phyloP scores from a whole-genome alignment of 305 asterid genomes.

The Fraxinus paxiana region DNA sequence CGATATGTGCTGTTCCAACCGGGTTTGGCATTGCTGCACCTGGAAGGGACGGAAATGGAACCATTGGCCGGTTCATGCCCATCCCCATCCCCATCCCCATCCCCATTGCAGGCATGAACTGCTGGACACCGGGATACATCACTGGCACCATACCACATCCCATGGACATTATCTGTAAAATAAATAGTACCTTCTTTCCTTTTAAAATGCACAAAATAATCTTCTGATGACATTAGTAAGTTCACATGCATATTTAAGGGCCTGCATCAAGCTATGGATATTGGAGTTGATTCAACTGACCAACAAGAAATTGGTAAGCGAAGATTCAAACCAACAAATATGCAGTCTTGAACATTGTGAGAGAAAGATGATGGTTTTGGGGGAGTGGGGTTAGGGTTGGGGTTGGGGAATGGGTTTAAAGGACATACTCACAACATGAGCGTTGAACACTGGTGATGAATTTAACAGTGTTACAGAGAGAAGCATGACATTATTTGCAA shows the following conservation, averaged over 20 bases:
- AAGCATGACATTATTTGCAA: neutral
- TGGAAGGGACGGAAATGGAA: slow-evolving; percentile 54
- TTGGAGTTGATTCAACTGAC: neutral
- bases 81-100: slow-evolving; percentile 48
- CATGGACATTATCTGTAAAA: slow-evolving; percentile 62
- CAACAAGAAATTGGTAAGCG: neutral
- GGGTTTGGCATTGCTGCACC: slow-evolving; percentile 49
- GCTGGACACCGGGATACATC: slow-evolving; percentile 85
- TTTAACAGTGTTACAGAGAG: neutral
- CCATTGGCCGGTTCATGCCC: slow-evolving; percentile 65
- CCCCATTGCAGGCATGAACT: slow-evolving; percentile 59
- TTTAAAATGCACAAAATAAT: slow-evolving; percentile 41
- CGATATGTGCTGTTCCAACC: slow-evolving; percentile 49
- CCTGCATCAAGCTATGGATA: neutral
- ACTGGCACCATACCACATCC: slow-evolving; percentile 80
- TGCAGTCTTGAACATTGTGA: neutral
- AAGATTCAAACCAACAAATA: neutral
- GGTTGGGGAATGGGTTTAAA: neutral
- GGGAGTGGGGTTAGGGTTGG: neutral
- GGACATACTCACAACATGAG: neutral
- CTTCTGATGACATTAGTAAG: slow-evolving; percentile 10
- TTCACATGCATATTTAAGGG: slow-evolving; percentile 15
- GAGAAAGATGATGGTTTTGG: neutral
- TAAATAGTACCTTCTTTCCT: slow-evolving; percentile 35
- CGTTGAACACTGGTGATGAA: neutral